Conservation (phyloP, 1,284 basidiomycete species). For the Apiotrichum gracile region DNA sequence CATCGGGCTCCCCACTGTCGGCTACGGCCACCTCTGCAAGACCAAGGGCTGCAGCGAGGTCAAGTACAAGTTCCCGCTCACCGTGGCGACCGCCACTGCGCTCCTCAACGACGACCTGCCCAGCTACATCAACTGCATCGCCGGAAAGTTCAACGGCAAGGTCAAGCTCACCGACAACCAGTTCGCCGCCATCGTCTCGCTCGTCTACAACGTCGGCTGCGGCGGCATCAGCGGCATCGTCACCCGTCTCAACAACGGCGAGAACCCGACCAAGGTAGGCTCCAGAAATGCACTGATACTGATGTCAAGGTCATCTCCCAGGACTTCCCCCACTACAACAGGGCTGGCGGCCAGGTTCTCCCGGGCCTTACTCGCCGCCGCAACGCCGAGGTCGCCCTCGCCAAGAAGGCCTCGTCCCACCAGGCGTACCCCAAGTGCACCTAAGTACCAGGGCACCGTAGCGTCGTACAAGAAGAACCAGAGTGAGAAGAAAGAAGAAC, state of each 20-base stretch:
- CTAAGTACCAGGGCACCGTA: background rate
- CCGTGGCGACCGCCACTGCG: background rate
- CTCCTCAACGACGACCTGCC: conserved; percentile 13
- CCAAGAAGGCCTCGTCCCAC: background rate
- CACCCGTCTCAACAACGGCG: conserved; percentile 7
- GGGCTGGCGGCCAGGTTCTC: conserved; percentile 1
- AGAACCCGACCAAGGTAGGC: too few species aligned
- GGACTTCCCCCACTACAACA: conserved; percentile 7
- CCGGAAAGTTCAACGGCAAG: background rate
- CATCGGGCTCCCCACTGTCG: conserved; percentile 9
- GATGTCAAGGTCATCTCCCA: conserved; percentile 1
- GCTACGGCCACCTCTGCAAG: conserved; percentile 14
- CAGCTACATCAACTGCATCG: conserved; percentile 3
- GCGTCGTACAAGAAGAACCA: too few species aligned
- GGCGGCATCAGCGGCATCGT: background rate
- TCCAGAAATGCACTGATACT: too few species aligned
- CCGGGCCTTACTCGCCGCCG: conserved; percentile 5
- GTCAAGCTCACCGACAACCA: conserved; percentile 13
- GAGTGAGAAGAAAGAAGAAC: background rate
- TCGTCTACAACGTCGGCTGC: conserved; percentile 14
- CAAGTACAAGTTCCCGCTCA: conserved; percentile 7
- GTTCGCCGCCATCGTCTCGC: conserved; percentile 6
- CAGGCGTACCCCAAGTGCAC: background rate
- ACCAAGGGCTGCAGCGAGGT: conserved; percentile 4
- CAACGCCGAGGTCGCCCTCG: conserved; percentile 4